Evolutionary conservation across 1,284 basidiomycete genomes (phyloP), one percentile per base, ranked within the genome.

Genomic region (Leucoagaricus sp.): DNA sequence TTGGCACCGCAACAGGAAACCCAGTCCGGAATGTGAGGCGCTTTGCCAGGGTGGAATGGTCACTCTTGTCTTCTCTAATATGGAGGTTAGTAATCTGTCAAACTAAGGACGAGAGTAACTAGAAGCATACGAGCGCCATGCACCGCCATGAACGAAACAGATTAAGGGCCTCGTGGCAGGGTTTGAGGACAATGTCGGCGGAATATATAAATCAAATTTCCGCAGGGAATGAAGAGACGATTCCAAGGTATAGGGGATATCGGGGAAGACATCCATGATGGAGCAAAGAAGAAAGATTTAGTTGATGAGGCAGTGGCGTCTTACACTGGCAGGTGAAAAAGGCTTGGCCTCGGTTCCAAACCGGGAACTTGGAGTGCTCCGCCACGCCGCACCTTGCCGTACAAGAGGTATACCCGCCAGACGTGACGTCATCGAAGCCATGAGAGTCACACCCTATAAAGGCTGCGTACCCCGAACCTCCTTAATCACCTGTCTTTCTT

Each of bases 61-160:
- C 77, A 3, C 71, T 64, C 71, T 93, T 93, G 72, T 90, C 87
- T 62, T 87, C 89, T 48, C 89, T 91, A 40, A 58, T n/a, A n/a
- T 34, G n/a, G 15, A 36, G n/a, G 46, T 49, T 28, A 61, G 38
- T 38, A 42, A 41, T 3, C 33, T 21, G 48, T 38, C 17, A n/a
- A 31, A 9, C 49, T 26, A 33, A 4, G 38, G 52, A 53, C 23
- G 33, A 46, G 25, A 31, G 36, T 33, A 55, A 41, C 34, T 46
- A 23, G n/a, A n/a, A 21, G 69, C 86, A 76, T 65, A 89, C 89
- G 82, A 70, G 64, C 83, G 75, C 90, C 90, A 93, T 33, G 90
- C 91, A 38, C 90, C 90, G 33, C 91, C 91, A 64, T 92, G 90
- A 15, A 91, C 73, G 63, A 89, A 90, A 59, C 81, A 80, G 55